These are phyloP conservation scores for Lanmaoa pseudosensibilis DNA, from an alignment of 768 basidiomycete genomes.

Conservation along the genomic window DNA sequence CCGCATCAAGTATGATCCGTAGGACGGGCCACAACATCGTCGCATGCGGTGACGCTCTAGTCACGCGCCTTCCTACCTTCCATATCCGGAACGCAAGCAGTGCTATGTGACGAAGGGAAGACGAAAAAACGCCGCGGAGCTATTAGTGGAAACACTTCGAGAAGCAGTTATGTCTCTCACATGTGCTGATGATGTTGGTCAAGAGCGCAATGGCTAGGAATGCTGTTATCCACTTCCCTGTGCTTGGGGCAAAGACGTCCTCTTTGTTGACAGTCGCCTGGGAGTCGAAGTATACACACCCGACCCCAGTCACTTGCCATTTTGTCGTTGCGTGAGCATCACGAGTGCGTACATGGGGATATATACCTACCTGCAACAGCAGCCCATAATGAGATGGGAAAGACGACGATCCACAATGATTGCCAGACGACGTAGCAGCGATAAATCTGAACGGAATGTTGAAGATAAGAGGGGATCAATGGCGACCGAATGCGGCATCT, in stretches of 20 bases:
- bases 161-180: conserved; percentile 1
- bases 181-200: conserved; percentile 23
- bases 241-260: conserved; percentile 16
- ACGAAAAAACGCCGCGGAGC: neutral
- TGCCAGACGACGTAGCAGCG: conserved; percentile 31
- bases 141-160: neutral
- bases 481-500: neutral
- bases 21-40: conserved; percentile 18
- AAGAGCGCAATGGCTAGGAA: conserved; percentile 21
- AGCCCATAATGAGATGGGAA: conserved; percentile 21
- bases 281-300: conserved; percentile 18
- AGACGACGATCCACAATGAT: conserved; percentile 17
- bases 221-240: conserved; percentile 25
- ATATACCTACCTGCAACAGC: conserved; percentile 6
- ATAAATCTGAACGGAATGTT: conserved; percentile 20
- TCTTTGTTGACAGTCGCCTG: conserved; percentile 5
- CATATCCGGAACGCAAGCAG: conserved; percentile 29
- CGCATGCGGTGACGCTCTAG: neutral
- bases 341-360: no score
- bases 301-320: conserved; percentile 14
- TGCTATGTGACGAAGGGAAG: conserved; percentile 3
- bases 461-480: neutral
- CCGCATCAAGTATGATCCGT: conserved; percentile 26
- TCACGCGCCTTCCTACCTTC: conserved; percentile 14
- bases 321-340: neutral